Base-by-base conservation (phyloP, 805 yeast genomes). In the Candida railenensis region DNA sequence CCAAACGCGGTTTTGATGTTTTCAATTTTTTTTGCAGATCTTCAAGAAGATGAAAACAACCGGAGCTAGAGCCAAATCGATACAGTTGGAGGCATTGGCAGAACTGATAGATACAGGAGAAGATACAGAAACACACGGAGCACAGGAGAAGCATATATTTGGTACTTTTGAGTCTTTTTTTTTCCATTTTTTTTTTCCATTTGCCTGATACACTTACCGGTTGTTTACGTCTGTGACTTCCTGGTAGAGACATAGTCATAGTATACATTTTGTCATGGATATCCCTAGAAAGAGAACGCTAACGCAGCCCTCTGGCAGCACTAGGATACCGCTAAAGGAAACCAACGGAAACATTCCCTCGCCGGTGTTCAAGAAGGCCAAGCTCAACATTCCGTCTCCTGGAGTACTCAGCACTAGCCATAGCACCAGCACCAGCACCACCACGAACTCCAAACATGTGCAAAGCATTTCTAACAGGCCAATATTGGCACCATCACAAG, bases 301-400 rank as follows among this genome's bases (percentile, higher is more conserved):
- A 36, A 14, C 20, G 9, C 30, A 15, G 33, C 15, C 34, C 32
- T 14, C 30, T 39, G 42, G 42, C n/a, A n/a, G 38, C 5, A 19
- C 53, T 4, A 48, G 74, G 43, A 54, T 59, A 22, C 76, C 77
- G 3, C 62, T 72, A 52, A 65, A 68, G 49, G 76, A 71, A 52
- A 65, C 77, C 9, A 62, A 61, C 48, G 60, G 65, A 33, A 72
- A 72, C 48, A 55, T 71, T 18, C 75, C 76, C 8, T 62, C 66
- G 37, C 75, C 74, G 3, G 55, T 52, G 21, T 52, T 62, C 28
- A 69, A 69, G 41, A 66, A 65, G 53, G 59, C 61, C 41, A 65
- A 62, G 43, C 47, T 62, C 16, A 56, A 45, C 28, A 25, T 28
- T 4, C 4, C 4, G 18, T 12, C 20, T 21, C 8, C 41, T 3